Evolutionary conservation across 129 eudicot species (phyloP).

Genomic region (Saussurea involucrata): DNA sequence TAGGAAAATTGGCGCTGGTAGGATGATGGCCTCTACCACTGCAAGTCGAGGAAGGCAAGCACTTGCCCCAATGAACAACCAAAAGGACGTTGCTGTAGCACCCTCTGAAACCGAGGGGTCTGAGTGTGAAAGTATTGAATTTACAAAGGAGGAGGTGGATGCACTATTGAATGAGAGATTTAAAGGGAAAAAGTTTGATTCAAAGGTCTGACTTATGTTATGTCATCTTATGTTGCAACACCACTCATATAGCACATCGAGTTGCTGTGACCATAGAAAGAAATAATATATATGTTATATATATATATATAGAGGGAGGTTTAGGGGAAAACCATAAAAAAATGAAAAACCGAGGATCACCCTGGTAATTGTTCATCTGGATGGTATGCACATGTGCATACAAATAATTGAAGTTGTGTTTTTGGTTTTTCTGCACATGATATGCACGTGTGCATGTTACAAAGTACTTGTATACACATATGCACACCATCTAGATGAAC

Average conservation of each 20-base stretch:
- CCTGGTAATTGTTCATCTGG: too few species aligned
- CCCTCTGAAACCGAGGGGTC: constrained; percentile 32
- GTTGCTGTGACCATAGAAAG: background rate
- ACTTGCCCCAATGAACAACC: constrained; percentile 21
- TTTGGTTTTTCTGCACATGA: too few species aligned
- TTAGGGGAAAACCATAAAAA: too few species aligned
- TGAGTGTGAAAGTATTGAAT: constrained; percentile 42
- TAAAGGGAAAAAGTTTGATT: constrained; percentile 49
- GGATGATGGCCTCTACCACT: constrained; percentile 42
- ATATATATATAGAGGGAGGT: too few species aligned
- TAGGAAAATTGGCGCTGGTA: constrained; percentile 34
- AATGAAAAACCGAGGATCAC: too few species aligned
- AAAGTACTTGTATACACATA: too few species aligned
- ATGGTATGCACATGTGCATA: too few species aligned
- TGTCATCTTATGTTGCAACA: background rate
- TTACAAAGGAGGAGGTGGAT: constrained; percentile 54
- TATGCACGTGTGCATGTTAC: too few species aligned
- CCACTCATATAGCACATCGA: background rate
- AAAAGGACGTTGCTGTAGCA: constrained; percentile 29
- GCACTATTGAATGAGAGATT: constrained; percentile 44
- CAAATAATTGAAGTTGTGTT: too few species aligned
- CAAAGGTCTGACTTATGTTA: constrained; percentile 41
- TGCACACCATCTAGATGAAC: too few species aligned
- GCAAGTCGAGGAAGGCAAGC: constrained; percentile 51
- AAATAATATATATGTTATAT: background rate